Evolutionary conservation across 2,329 filamentous ascomycete species (phyloP).

Genomic region (Monosporascus cannonballus): DNA sequence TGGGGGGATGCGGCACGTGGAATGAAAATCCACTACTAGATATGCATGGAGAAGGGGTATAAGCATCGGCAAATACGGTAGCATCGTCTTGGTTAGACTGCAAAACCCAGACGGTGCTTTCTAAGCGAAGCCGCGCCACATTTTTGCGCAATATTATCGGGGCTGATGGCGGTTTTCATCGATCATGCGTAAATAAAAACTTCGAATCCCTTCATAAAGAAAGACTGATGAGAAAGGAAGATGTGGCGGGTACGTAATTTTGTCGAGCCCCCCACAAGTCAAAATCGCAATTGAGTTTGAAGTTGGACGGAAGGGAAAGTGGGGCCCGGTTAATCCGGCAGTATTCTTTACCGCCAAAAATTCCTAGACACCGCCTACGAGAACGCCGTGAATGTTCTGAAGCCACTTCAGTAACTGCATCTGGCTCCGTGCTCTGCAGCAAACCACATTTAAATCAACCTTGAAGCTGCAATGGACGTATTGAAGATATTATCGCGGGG

Average conservation of each 20-base stretch:
- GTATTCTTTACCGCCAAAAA: background rate
- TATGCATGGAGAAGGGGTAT: background rate
- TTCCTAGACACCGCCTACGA: background rate
- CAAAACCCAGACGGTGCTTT: too few species aligned
- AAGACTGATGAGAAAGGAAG: too few species aligned
- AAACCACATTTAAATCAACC: conserved; percentile 1
- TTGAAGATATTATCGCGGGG: conserved; percentile 67
- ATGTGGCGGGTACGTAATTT: too few species aligned
- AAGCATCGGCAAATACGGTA: too few species aligned
- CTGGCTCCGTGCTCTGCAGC: background rate
- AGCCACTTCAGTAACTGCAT: background rate
- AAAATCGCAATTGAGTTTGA: background rate
- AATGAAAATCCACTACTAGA: background rate
- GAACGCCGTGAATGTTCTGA: background rate
- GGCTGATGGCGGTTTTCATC: too few species aligned
- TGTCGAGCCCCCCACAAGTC: background rate
- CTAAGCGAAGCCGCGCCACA: too few species aligned
- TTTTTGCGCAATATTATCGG: too few species aligned
- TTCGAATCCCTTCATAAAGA: too few species aligned
- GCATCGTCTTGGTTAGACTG: too few species aligned
- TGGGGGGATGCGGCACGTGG: too few species aligned
- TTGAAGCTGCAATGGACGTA: conserved; percentile 59
- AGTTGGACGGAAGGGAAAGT: background rate
- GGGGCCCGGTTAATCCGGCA: background rate
- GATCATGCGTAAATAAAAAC: too few species aligned